Conservation (phyloP, 2,329 filamentous ascomycete species). For the Penicillium sp. region DNA sequence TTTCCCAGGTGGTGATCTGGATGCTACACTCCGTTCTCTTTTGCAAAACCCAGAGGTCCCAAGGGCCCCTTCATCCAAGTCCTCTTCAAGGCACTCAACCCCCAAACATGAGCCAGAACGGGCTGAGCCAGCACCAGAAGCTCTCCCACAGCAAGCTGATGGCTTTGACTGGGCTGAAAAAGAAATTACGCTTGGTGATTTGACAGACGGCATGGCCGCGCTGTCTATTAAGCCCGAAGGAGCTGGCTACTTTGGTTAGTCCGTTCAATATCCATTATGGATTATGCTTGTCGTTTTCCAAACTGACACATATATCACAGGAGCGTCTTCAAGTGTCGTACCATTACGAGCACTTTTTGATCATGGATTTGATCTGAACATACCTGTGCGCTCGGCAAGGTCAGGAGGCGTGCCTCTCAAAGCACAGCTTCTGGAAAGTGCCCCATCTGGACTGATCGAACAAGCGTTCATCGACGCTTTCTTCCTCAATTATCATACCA, state of each 20-base stretch:
- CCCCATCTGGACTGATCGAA: conserved; percentile 41
- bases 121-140: conserved; percentile 46
- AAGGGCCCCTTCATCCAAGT: conserved; percentile 36
- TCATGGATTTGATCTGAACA: conserved; percentile 42
- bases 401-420: conserved; percentile 38
- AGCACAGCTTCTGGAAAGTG: conserved; percentile 39
- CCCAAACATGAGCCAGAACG: conserved; percentile 37
- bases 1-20: conserved; percentile 42
- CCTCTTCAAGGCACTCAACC: conserved; percentile 42
- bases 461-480: conserved; percentile 48
- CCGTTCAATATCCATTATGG: background rate
- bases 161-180: conserved; percentile 43
- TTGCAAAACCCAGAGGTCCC: conserved; percentile 38
- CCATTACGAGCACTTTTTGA: conserved; percentile 41
- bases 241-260: conserved; percentile 41
- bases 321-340: conserved; percentile 43
- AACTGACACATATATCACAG: conserved; percentile 16
- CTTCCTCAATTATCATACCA: conserved; percentile 49
- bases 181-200: conserved; percentile 39
- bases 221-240: conserved; percentile 43
- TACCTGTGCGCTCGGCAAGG: conserved; percentile 33
- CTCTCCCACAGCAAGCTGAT: conserved; percentile 41
- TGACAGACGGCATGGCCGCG: conserved; percentile 45
- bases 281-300: background rate
- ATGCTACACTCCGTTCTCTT: conserved; percentile 40